Conservation (phyloP, 257 asterid species). For the Anisodus acutangulus region DNA sequence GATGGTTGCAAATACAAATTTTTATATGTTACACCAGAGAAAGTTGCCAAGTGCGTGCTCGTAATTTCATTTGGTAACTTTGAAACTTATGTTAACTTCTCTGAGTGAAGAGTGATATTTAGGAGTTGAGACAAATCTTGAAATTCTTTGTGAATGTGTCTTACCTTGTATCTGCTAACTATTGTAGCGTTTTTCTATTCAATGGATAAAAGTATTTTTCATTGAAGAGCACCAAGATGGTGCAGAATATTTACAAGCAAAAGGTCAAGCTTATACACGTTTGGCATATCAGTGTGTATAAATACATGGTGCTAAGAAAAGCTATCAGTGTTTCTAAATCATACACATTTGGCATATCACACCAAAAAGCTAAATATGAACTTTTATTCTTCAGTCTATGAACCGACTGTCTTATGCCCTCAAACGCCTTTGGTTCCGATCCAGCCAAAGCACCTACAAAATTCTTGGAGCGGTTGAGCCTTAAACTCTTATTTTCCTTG, state of each 20-base stretch:
- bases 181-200: neutral
- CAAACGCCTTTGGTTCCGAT: neutral
- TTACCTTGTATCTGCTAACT: neutral
- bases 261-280: too few species aligned
- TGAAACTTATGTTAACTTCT: constrained; percentile 25
- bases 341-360: too few species aligned
- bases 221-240: neutral
- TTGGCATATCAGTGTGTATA: too few species aligned
- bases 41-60: constrained; percentile 86
- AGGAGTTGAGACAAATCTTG: neutral
- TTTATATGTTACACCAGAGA: constrained; percentile 96
- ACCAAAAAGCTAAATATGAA: too few species aligned
- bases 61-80: constrained; percentile 22
- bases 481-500: neutral
- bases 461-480: neutral
- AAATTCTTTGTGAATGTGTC: neutral
- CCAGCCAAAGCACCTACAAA: neutral
- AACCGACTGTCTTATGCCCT: neutral
- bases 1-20: constrained; percentile 78
- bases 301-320: too few species aligned
- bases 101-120: constrained; percentile 14
- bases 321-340: too few species aligned
- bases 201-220: neutral
- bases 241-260: neutral
- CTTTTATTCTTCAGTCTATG: too few species aligned